A percentile compares a stretch with the other conserved stretches of the same genome.
Conservation (phyloP, 1,139 yeast species). For the Pichia sorboxylosa region DNA sequence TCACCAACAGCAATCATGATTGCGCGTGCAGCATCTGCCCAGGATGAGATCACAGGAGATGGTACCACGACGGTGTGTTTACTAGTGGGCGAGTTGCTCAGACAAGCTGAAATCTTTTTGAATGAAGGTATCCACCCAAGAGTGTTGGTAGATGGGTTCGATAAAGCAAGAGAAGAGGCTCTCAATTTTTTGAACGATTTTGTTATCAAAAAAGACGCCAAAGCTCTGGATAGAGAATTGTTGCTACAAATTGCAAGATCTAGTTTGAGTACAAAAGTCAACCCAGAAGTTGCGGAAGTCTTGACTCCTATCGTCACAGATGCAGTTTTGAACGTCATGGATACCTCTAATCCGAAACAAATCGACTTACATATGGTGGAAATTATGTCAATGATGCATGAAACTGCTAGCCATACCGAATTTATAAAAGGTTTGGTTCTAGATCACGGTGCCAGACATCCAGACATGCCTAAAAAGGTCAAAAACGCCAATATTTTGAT, state of each 20-base stretch:
- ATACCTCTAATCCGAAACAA: constrained; percentile 33
- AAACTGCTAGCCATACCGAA: constrained; percentile 71
- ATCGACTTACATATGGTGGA: constrained; percentile 96
- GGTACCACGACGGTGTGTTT: constrained; percentile 98
- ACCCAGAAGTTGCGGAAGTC: constrained; percentile 60
- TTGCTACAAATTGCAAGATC: constrained; percentile 85
- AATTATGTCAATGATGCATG: constrained; percentile 96
- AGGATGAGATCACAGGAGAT: constrained; percentile 97
- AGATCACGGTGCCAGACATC: constrained; percentile 98
- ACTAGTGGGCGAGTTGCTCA: constrained; percentile 85
- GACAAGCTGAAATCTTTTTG: constrained; percentile 87
- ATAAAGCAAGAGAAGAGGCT: constrained; percentile 68
- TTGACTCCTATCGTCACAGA: constrained; percentile 93
- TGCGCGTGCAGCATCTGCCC: constrained; percentile 97
- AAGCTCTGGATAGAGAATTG: constrained; percentile 62
- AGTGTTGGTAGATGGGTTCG: constrained; percentile 90
- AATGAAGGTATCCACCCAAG: constrained; percentile 95
- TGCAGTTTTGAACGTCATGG: constrained; percentile 74
- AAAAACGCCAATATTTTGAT: constrained; percentile 78
- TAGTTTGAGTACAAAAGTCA: constrained; percentile 79
- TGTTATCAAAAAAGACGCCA: constrained; percentile 26
- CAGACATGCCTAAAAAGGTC: constrained; percentile 92
- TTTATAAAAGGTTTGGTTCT: constrained; percentile 82
- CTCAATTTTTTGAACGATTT: constrained; percentile 58
- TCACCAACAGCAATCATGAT: constrained; percentile 99